Evolutionary conservation across 2,329 filamentous ascomycete genomes (phyloP).

Genomic region (Purpureocillium takamizusanense): DNA sequence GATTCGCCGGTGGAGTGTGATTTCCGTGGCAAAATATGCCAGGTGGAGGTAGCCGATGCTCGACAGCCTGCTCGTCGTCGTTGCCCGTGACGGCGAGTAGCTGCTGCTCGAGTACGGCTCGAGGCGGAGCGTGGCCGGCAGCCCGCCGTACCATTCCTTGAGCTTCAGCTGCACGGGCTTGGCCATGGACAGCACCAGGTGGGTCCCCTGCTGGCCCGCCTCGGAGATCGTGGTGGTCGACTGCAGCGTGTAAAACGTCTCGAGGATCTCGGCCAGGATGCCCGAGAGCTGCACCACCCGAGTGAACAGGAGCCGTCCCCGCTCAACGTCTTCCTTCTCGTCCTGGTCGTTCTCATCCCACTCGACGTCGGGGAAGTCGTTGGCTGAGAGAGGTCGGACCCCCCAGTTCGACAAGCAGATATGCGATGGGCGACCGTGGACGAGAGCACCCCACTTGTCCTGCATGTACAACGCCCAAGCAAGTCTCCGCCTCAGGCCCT

Average conservation of each 20-base stretch:
- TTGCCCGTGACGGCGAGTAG: constrained; percentile 9
- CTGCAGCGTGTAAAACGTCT: constrained; percentile 72
- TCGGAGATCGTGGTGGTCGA: constrained; percentile 61
- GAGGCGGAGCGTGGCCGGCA: constrained; percentile 59
- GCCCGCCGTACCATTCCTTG: constrained; percentile 69
- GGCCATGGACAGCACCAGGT: constrained; percentile 63
- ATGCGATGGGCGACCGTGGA: constrained; percentile 79
- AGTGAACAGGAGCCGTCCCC: constrained; percentile 61
- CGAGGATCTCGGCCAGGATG: constrained; percentile 71
- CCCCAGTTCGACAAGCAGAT: constrained; percentile 65
- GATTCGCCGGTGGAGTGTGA: constrained; percentile 84
- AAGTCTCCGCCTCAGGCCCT: constrained; percentile 72
- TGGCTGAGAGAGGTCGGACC: constrained; percentile 53
- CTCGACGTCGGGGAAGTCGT: constrained; percentile 67
- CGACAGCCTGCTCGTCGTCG: constrained; percentile 37
- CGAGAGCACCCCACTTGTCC: constrained; percentile 81
- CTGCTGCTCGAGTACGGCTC: constrained; percentile 39
- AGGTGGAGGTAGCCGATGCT: constrained; percentile 75
- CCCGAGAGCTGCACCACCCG: constrained; percentile 69
- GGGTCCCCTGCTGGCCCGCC: constrained; percentile 61
- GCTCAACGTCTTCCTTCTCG: constrained; percentile 56
- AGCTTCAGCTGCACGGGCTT: constrained; percentile 77
- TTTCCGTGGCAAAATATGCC: constrained; percentile 89
- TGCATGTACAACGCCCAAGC: constrained; percentile 93
- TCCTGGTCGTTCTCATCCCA: constrained; percentile 53